Conservation (phyloP, 345 rosid species). For the Linum usitatissimum region DNA sequence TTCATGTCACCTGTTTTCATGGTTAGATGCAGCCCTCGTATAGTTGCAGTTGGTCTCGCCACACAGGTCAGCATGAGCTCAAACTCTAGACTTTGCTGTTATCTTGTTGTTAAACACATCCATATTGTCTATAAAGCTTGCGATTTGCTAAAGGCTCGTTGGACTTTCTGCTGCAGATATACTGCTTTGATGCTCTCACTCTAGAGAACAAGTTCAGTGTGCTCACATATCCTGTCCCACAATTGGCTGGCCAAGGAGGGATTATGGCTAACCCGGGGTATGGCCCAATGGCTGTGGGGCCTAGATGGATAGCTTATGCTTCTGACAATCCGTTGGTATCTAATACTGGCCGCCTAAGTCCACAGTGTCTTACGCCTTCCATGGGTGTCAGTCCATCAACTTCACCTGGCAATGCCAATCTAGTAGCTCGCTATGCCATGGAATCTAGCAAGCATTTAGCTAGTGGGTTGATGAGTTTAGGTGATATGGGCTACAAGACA, state of each 20-base stretch:
- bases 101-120: background rate
- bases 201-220: constrained; percentile 91
- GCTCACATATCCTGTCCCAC: constrained; percentile 88
- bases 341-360: constrained; percentile 77
- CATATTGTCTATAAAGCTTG: background rate
- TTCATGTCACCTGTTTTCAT: constrained; percentile 66
- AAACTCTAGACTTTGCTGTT: background rate
- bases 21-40: constrained; percentile 80
- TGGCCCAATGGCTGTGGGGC: constrained; percentile 97
- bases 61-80: constrained; percentile 44
- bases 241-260: constrained; percentile 66
- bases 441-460: constrained; percentile 93
- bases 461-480: constrained; percentile 66
- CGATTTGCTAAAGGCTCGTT: background rate
- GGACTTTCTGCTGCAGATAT: constrained; percentile 44
- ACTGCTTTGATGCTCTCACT: constrained; percentile 89
- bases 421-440: constrained; percentile 95
- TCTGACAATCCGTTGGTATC: constrained; percentile 66
- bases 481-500: constrained; percentile 88
- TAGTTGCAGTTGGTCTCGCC: constrained; percentile 72
- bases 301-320: constrained; percentile 97
- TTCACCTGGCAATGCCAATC: constrained; percentile 72
- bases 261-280: constrained; percentile 74
- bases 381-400: constrained; percentile 95
- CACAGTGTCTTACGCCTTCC: constrained; percentile 83